Conservation (phyloP, 371 early-diverging fungal species). For the Rhizopus arrhizus region DNA sequence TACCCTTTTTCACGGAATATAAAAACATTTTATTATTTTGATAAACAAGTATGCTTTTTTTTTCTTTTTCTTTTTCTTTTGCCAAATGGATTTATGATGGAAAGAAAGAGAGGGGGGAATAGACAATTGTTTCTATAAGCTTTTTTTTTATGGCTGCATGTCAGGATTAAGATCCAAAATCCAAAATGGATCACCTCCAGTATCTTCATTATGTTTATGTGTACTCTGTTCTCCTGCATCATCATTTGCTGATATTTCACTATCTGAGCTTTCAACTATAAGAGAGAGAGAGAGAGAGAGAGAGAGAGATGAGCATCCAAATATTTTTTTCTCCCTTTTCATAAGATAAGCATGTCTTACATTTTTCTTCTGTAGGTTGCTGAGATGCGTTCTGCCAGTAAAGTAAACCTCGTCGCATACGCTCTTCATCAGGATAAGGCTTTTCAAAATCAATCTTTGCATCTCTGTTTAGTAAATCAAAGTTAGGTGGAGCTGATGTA, state of each 20-base stretch:
- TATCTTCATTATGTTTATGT: slow-evolving; percentile 30
- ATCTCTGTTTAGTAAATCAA: slow-evolving; percentile 42
- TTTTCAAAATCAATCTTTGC: slow-evolving; percentile 52
- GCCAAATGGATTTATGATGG: no score
- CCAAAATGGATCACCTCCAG: slow-evolving; percentile 49
- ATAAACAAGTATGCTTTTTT: not conserved
- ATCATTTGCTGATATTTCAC: slow-evolving; percentile 37
- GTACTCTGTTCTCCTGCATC: slow-evolving; percentile 24
- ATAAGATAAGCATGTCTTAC: slow-evolving; percentile 19
- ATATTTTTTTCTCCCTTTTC: not conserved
- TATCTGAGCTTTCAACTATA: slow-evolving; percentile 48
- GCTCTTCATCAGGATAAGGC: slow-evolving; percentile 58
- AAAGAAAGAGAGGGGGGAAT: no score
- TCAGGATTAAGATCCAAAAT: slow-evolving; percentile 58
- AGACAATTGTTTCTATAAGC: no score
- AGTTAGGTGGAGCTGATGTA: slow-evolving; percentile 54
- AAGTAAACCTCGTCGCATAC: slow-evolving; percentile 48
- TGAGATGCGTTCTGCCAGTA: slow-evolving; percentile 49
- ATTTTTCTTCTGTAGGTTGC: slow-evolving; percentile 35
- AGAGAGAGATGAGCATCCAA: no score
- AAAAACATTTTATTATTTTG: not conserved
- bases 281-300: not conserved
- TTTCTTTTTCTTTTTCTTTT: no score
- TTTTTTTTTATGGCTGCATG: slow-evolving; percentile 23
- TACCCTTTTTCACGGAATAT: slow-evolving; percentile 4